Conservation (phyloP, 2,329 filamentous ascomycete species). For the Escovopsis sp. region DNA sequence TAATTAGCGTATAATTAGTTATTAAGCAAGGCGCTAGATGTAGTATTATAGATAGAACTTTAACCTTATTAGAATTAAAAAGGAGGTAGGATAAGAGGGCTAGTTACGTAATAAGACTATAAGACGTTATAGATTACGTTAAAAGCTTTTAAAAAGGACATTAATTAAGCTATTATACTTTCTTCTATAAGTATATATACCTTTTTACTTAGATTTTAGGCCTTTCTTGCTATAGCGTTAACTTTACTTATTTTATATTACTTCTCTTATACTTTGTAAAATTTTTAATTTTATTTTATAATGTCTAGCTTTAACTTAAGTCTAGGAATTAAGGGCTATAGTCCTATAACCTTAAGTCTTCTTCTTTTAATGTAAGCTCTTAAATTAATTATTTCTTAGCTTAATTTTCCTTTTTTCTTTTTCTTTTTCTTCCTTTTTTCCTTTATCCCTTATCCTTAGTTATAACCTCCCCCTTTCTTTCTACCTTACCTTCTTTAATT, state of each 20-base stretch:
- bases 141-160: too few species aligned
- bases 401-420: background rate
- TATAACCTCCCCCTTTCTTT: background rate
- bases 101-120: too few species aligned
- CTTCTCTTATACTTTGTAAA: background rate
- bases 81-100: too few species aligned
- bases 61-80: too few species aligned
- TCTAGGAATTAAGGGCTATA: background rate
- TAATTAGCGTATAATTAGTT: background rate
- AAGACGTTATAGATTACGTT: too few species aligned
- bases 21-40: background rate
- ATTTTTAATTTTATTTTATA: background rate
- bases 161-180: too few species aligned
- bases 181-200: background rate
- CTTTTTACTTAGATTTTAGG: background rate
- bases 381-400: background rate
- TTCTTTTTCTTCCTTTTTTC: background rate
- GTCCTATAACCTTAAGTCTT: background rate
- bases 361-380: background rate
- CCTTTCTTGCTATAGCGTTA: too few species aligned
- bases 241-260: background rate
- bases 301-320: background rate
- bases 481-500: background rate
- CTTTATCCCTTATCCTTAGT: background rate
- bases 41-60: too few species aligned